A percentile compares a stretch with the other conserved stretches of the same genome.
Evolutionary conservation across 495 filamentous ascomycete species (phyloP).

Genomic region (Talaromyces nanjingensis): DNA sequence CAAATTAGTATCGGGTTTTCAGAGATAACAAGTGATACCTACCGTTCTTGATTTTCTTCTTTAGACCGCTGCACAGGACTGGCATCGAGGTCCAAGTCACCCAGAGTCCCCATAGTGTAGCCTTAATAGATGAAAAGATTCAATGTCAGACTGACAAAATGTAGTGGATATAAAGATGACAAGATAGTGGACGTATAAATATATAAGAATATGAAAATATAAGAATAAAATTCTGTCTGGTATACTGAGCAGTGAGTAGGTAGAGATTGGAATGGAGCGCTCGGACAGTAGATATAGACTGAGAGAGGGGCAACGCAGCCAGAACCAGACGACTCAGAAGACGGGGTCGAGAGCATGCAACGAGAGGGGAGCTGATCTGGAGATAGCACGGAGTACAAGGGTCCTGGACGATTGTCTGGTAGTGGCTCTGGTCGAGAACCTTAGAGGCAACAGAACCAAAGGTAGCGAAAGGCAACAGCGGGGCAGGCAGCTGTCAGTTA

Average conservation of each 20-base stretch:
- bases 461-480: neutral
- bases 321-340: neutral
- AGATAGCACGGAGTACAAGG: neutral
- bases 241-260: neutral
- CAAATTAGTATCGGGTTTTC: conserved; percentile 10
- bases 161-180: conserved; percentile 1
- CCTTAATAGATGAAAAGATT: neutral
- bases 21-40: conserved; percentile 15
- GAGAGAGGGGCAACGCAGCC: neutral
- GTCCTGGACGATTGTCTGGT: neutral
- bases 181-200: neutral
- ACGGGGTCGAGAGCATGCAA: neutral
- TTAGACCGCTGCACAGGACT: conserved; percentile 33
- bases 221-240: neutral
- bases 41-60: conserved; percentile 91
- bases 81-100: conserved; percentile 28
- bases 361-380: neutral
- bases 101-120: conserved; percentile 4
- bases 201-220: neutral
- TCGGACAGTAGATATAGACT: neutral
- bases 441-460: neutral
- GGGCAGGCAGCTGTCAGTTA: conserved; percentile 1
- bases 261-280: neutral
- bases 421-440: neutral
- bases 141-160: neutral